Evolutionary conservation across 2,329 filamentous ascomycete genomes (phyloP).

Genomic region (Neocatenulostroma microsporum): DNA sequence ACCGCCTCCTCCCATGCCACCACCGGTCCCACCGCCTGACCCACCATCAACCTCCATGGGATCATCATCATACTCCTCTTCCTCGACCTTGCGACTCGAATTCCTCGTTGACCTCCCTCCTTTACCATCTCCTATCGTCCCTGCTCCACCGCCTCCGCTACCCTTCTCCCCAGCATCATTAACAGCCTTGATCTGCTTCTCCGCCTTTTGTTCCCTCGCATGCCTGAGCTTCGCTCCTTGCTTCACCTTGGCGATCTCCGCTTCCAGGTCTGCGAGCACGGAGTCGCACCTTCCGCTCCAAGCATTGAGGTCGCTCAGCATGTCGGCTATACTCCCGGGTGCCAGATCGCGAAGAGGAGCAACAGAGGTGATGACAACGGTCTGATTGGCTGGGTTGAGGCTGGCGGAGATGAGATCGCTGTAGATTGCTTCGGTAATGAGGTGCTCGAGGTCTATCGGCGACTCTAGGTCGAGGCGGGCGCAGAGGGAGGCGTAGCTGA

Average conservation of each 20-base stretch:
- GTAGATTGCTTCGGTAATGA: conserved; percentile 84
- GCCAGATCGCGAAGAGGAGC: conserved; percentile 79
- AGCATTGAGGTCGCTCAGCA: conserved; percentile 59
- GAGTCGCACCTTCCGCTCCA: conserved; percentile 74
- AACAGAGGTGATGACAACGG: conserved; percentile 70
- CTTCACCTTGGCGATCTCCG: conserved; percentile 62
- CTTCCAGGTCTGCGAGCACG: conserved; percentile 67
- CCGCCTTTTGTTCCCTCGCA: conserved; percentile 36
- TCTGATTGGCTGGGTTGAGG: conserved; percentile 68
- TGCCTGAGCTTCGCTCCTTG: conserved; percentile 34
- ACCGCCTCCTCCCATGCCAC: conserved; percentile 3
- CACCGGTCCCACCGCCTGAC: not conserved
- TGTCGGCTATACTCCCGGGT: conserved; percentile 60
- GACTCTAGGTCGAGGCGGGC: conserved; percentile 58
- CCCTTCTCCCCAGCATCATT: conserved; percentile 18
- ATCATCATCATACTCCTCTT: conserved; percentile 24
- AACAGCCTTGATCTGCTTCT: conserved; percentile 31
- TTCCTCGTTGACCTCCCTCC: conserved; percentile 10
- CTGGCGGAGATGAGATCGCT: conserved; percentile 72
- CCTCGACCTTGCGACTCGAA: conserved; percentile 12
- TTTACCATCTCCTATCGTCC: conserved; percentile 2
- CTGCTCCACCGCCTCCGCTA: conserved; percentile 6
- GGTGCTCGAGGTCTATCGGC: conserved; percentile 66
- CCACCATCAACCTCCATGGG: conserved; percentile 29
- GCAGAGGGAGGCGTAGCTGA: conserved; percentile 67